Base-by-base conservation (phyloP, 129 eudicot genomes). In the Erigeron canadensis region DNA sequence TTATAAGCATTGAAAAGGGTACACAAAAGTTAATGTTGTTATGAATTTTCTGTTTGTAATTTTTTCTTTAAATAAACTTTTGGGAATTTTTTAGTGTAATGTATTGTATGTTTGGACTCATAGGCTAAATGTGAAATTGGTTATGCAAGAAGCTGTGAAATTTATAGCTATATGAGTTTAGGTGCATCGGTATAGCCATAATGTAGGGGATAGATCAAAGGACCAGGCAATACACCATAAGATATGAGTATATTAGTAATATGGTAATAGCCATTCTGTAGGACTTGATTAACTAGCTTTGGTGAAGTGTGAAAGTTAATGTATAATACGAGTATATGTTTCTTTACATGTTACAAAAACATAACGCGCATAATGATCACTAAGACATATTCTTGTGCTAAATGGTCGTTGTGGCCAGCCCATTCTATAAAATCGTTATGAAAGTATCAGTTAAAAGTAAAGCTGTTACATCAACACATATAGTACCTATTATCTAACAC, bases 281-380 rank as follows among this genome's bases (percentile, higher is more conserved):
- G 54, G 64, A 51, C 53, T 22, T 58, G 56, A 74, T 39, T 39
- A 51, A 38, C 38, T 39, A 11, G 63, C 22, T 62, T 51, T 62
- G 62, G 23, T 7, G 9, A 71, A 10, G 18, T 71, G 22, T 71
- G 67, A 58, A 71, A 43, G 61, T 71, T 71, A 45, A 19, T 28
- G 10, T 17, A 56, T 58, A 10, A n/a, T 55, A n/a, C n/a, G n/a
- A n/a, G n/a, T n/a, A 55, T 67, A 70, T 18, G 17, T 21, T 16
- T 19, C 3, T 21, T 47, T 28, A 61, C 73, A 70, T 41, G 54
- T 40, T 41, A 55, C 41, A 23, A 13, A 61, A 45, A 61, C 28
- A 34, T 5, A 71, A n/a, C n/a, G 13, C 59, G 2, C 59, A 16
- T 60, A 9, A 10, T 39, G 21, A 6, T 28, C 72, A 8, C 15